A percentile compares a stretch with the other conserved stretches of the same genome.
Evolutionary conservation across 1,284 basidiomycete genomes (phyloP).

Genomic region (Exobasidium rhododendri): DNA sequence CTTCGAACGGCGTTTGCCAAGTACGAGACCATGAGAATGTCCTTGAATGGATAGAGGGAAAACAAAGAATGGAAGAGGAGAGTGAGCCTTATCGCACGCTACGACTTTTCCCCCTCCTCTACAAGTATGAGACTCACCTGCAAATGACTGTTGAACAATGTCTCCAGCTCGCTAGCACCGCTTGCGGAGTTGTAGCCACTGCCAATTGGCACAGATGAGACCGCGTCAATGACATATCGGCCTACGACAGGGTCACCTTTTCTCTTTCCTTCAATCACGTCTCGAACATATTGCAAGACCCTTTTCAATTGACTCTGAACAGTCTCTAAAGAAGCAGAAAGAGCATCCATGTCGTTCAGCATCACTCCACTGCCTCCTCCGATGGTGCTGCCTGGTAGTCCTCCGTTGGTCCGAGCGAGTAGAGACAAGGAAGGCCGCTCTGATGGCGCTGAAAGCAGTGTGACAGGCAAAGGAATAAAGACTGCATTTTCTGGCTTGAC

Average conservation of each 20-base stretch:
- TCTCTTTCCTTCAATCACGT: constrained; percentile 72
- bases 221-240: constrained; percentile 83
- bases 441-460: constrained; percentile 55
- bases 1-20: constrained; percentile 88
- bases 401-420: constrained; percentile 67
- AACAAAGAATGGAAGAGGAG: constrained; percentile 4
- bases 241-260: constrained; percentile 84
- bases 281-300: constrained; percentile 79
- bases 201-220: constrained; percentile 41
- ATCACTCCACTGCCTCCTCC: constrained; percentile 32
- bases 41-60: constrained; percentile 61
- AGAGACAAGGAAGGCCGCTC: constrained; percentile 58
- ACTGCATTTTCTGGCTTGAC: constrained; percentile 52
- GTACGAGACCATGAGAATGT: constrained; percentile 91
- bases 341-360: constrained; percentile 54
- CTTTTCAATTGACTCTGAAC: constrained; percentile 78
- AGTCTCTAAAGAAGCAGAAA: constrained; percentile 69
- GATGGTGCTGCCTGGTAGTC: constrained; percentile 16
- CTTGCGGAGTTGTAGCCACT: constrained; percentile 6
- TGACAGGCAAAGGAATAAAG: constrained; percentile 46
- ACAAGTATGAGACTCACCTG: neutral
- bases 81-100: neutral
- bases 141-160: constrained; percentile 44
- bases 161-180: constrained; percentile 38
- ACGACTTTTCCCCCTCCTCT: neutral